phyloP scores from a whole-genome alignment of 2,329 filamentous ascomycete species.

The Nothophaeocryptopus gaeumannii region DNA sequence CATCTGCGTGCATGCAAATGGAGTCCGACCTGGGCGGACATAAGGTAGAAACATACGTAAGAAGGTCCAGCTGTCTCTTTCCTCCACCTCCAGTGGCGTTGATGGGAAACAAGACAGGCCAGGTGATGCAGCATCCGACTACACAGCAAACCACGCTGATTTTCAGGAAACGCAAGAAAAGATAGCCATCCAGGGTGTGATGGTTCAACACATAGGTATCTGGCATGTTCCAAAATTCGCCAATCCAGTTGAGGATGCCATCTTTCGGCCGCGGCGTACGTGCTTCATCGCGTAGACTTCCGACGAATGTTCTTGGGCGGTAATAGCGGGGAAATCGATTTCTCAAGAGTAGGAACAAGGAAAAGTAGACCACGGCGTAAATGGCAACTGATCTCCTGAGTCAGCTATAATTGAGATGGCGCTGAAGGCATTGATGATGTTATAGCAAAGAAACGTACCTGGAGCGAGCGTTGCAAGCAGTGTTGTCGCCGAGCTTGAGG shows the following conservation, averaged over 20 bases:
- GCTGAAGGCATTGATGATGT: background rate
- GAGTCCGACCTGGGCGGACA: no score
- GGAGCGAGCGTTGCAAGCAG: constrained; percentile 35
- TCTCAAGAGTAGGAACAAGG: constrained; percentile 43
- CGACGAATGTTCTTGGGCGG: constrained; percentile 45
- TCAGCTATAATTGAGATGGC: background rate
- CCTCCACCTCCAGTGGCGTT: constrained; percentile 76
- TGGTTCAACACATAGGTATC: constrained; percentile 84
- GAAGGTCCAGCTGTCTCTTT: constrained; percentile 66
- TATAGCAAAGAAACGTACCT: constrained; percentile 1
- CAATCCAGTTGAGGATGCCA: constrained; percentile 42
- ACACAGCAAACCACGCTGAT: constrained; percentile 75
- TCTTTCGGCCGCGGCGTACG: constrained; percentile 39
- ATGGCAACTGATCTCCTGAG: constrained; percentile 26
- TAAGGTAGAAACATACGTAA: constrained; percentile 58
- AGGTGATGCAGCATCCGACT: constrained; percentile 78
- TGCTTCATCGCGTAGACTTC: constrained; percentile 41
- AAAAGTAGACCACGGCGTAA: constrained; percentile 34
- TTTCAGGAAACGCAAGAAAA: constrained; percentile 85
- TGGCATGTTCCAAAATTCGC: constrained; percentile 52
- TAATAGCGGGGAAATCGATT: constrained; percentile 45
- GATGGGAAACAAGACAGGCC: constrained; percentile 84
- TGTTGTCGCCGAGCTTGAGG: constrained; percentile 30
- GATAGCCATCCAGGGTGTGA: constrained; percentile 86
- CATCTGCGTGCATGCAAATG: no score